phyloP scores from a whole-genome alignment of 208 protist species.

The Hexamita inflata region DNA sequence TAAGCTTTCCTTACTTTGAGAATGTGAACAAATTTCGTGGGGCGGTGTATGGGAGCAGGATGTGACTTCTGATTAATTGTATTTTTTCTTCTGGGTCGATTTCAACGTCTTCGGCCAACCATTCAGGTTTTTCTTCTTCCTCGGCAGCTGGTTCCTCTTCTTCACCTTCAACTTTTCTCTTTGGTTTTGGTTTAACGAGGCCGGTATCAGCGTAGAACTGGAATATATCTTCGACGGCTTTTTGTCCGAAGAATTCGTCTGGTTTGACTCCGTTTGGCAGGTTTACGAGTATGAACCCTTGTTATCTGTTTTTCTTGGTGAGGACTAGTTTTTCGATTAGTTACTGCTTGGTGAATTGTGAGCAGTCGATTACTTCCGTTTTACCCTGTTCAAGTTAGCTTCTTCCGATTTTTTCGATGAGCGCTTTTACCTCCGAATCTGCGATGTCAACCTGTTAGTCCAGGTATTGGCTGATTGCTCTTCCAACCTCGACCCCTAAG shows the following conservation, averaged over 20 bases:
- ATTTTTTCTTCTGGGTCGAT: conserved; percentile 10
- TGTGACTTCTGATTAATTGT: not conserved
- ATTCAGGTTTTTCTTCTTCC: not conserved
- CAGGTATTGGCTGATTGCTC: not conserved
- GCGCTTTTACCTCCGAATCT: too few species aligned
- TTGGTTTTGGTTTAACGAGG: not conserved
- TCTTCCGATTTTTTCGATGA: too few species aligned
- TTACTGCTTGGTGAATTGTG: not conserved
- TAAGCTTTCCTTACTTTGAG: not conserved
- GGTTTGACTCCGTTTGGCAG: not conserved
- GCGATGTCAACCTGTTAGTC: not conserved
- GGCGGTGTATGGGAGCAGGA: conserved; percentile 21
- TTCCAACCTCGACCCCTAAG: not conserved
- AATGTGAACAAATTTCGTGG: not conserved
- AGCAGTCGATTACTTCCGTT: not conserved
- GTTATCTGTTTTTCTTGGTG: not conserved
- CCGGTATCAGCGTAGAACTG: conserved; percentile 1
- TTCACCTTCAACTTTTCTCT: conserved; percentile 20
- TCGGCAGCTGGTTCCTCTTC: not conserved
- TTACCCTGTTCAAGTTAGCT: too few species aligned
- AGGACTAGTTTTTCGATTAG: conserved; percentile 7
- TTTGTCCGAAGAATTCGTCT: not conserved
- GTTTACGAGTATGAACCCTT: not conserved
- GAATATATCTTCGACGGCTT: not conserved
- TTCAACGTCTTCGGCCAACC: not conserved